Conservation (phyloP, 805 yeast genomes). For the Ogataea paradorogensis region DNA sequence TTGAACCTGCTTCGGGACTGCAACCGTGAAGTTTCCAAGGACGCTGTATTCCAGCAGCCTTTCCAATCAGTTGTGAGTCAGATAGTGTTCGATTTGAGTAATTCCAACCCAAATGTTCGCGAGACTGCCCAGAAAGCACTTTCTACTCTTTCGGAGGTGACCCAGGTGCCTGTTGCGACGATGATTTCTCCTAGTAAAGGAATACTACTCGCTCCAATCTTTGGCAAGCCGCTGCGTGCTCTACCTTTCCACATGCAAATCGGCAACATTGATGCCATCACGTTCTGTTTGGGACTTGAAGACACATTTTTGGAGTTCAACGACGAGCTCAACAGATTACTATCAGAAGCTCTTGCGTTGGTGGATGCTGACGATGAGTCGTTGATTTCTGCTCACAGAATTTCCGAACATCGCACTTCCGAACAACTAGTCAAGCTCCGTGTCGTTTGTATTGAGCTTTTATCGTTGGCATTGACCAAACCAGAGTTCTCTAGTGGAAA, state of each 20-base stretch:
- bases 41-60: conserved; percentile 63
- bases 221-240: conserved; percentile 95
- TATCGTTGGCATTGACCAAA: conserved; percentile 79
- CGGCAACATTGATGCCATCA: conserved; percentile 96
- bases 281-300: conserved; percentile 80
- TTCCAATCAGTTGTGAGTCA: conserved; percentile 84
- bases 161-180: conserved; percentile 65
- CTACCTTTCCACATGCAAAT: conserved; percentile 98
- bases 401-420: conserved; percentile 82
- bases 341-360: conserved; percentile 86
- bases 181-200: conserved; percentile 82
- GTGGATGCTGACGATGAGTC: conserved; percentile 99
- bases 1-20: conserved; percentile 63
- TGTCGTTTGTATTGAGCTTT: conserved; percentile 81
- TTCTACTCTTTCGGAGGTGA: conserved; percentile 62
- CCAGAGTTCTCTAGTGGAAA: conserved; percentile 73
- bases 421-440: conserved; percentile 85
- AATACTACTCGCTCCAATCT: conserved; percentile 84
- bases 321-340: conserved; percentile 80
- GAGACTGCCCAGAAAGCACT: conserved; percentile 76
- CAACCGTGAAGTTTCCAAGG: conserved; percentile 57
- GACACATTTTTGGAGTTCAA: conserved; percentile 79
- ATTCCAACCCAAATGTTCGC: conserved; percentile 80
- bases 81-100: conserved; percentile 87
- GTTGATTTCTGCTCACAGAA: conserved; percentile 79